phyloP scores from a whole-genome alignment of 208 protist genomes.

The Leishmania tropica region DNA sequence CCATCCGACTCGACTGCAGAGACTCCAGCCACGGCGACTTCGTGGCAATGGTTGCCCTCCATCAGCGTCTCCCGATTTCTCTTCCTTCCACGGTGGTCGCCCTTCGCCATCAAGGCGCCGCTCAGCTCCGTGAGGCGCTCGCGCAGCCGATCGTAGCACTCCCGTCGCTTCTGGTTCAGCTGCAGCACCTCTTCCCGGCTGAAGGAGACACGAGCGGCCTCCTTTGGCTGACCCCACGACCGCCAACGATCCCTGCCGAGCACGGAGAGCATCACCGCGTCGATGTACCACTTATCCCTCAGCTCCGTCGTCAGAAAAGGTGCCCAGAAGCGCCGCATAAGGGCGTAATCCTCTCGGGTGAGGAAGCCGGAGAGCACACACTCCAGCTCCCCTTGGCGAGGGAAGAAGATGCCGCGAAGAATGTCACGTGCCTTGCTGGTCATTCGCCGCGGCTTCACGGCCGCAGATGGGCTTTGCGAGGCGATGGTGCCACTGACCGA shows the following conservation, averaged over 20 bases:
- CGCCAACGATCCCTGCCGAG: constrained; percentile 41
- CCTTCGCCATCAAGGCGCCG: constrained; percentile 21
- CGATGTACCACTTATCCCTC: constrained; percentile 49
- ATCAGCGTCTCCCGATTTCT: constrained; percentile 9
- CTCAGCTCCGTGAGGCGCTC: constrained; percentile 40
- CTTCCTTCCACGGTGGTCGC: constrained; percentile 6
- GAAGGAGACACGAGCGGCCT: constrained; percentile 17
- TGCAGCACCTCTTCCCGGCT: constrained; percentile 33
- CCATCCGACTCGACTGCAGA: not conserved
- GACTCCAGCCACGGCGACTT: not conserved
- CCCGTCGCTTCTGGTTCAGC: constrained; percentile 33
- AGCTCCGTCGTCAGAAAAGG: constrained; percentile 34
- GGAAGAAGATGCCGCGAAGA: constrained; percentile 40
- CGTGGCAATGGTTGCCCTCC: constrained; percentile 6
- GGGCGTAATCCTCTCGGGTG: constrained; percentile 19
- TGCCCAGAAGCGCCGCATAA: constrained; percentile 31
- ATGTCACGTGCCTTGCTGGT: constrained; percentile 32
- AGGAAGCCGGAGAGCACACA: constrained; percentile 42
- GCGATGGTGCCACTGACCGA: constrained; percentile 13
- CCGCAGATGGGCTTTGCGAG: not conserved
- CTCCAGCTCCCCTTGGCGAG: constrained; percentile 42
- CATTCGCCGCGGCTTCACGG: constrained; percentile 16
- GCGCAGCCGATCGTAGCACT: constrained; percentile 38
- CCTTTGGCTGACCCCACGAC: constrained; percentile 25
- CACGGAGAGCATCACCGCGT: constrained; percentile 47